These are phyloP conservation scores for Trypanosoma vivax DNA, from an alignment of 208 protist genomes.

Conservation along the genomic window DNA sequence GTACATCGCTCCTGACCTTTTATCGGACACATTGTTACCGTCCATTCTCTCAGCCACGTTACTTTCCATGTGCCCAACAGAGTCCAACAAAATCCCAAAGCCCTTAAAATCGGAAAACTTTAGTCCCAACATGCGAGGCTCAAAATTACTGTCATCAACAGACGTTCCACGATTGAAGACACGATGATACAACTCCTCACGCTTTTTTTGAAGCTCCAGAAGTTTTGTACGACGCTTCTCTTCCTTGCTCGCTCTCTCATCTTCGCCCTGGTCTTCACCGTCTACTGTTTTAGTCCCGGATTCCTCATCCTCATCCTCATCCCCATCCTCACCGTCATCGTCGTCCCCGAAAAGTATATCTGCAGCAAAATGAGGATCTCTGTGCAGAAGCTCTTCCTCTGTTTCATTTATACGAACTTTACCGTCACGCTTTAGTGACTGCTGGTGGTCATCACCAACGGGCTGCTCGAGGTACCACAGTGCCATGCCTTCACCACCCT, in stretches of 20 bases:
- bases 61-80: conserved; percentile 41
- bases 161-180: conserved; percentile 68
- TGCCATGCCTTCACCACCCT: conserved; percentile 76
- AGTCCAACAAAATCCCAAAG: conserved; percentile 68
- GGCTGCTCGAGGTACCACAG: conserved; percentile 79
- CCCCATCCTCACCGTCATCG: conserved; percentile 30
- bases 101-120: conserved; percentile 76
- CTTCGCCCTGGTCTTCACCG: conserved; percentile 42
- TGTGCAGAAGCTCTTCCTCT: conserved; percentile 31
- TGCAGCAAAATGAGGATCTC: conserved; percentile 57
- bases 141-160: conserved; percentile 36
- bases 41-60: too few relatives aligned
- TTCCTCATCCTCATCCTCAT: conserved; percentile 31
- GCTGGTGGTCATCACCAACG: conserved; percentile 77
- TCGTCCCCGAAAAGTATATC: conserved; percentile 65
- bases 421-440: conserved; percentile 74
- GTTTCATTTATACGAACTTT: conserved; percentile 52
- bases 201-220: conserved; percentile 30
- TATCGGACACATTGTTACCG: not conserved
- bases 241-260: conserved; percentile 24
- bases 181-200: conserved; percentile 53
- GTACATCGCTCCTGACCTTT: conserved; percentile 22
- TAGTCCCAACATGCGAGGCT: conserved; percentile 64
- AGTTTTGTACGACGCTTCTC: conserved; percentile 20
- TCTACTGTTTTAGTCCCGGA: too few relatives aligned